Base-by-base conservation (phyloP, 768 basidiomycete genomes). In the Lyophyllum atratum region DNA sequence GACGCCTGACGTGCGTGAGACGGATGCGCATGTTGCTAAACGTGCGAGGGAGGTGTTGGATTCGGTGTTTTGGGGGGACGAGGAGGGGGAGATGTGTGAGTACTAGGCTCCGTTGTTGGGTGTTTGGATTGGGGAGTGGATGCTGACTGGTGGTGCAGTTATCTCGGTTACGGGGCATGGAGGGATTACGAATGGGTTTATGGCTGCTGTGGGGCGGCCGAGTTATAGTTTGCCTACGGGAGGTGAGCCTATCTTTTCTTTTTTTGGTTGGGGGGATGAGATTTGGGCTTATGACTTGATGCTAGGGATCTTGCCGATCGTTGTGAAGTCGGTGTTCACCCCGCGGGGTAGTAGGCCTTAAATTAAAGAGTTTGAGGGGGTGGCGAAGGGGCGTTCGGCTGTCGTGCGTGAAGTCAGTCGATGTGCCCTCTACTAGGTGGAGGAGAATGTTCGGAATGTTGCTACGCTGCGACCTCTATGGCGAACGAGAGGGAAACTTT, bases 101-200 rank as follows among this genome's bases (percentile, higher is more conserved):
- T 14, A 15, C 8, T 5, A 19, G 6, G n/a, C 4, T 31, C 33
- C 12, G n/a, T n/a, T n/a, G n/a, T n/a, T 55, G 37, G 31, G 37
- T 37, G 29, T 37, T 31, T 29, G 5, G 25, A 31, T 29, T 40
- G 24, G 47, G 10, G 25, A 31, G 26, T 40, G 24, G 47, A 9
- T 39, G 11, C 8, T 24, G 40, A 52, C 24, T 44, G 55, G 17
- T 47, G 50, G 39, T 34, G 7, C 51, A 90, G 89, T 82, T 60
- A 79, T 90, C 17, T 85, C 86, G 4, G 79, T 90, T 56, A 87
- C 87, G 1, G 80, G 84, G 1, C 90, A 92, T 64, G 77, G 82
- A 17, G 86, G 82, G 0, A 80, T 85, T 58, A 86, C 87, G 42
- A 77, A 79, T 43, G 83, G 79, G 1, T 81, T 89, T 49, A 60